Evolutionary conservation across 495 filamentous ascomycete species (phyloP), one percentile per base, ranked within the genome.

Genomic region (Darksidea phi): DNA sequence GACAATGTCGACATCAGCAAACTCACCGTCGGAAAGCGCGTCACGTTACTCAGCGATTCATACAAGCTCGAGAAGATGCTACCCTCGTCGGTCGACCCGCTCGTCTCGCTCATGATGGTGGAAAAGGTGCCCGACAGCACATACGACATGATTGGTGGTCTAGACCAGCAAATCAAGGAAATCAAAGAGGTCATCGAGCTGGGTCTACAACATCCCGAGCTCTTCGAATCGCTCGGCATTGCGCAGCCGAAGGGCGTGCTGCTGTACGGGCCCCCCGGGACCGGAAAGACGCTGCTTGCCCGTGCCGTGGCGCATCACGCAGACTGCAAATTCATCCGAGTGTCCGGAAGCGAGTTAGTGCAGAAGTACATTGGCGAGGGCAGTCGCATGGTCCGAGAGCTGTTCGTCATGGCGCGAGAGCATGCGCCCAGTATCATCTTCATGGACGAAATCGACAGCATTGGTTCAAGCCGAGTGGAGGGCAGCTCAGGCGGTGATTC

Each of bases 101-200:
- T 98, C 49, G 94, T 99, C 36, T 97, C 94, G n/a, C 90, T 99
- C 70, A 99, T 99, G 94, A 97, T 99, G 95, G 94, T 99, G 45
- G 94, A 99, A 75, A 99, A 99, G 78, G 94, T 99, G 24, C 94
- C 94, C 25, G 94, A 99, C 78, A 96, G 91, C 78, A 99, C 94
- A 71, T 99, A 99, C 79, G 94, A 99, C 78, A 99, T 99, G 94
- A 99, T 99, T 69, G 94, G 94, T 74, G 94, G 94, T 61, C 80
- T 99, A 47, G 95, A 97, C 68, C 95, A 99, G 72, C 94, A 99
- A 71, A 97, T 99, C 78, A 97, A 99, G 80, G 95, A 99, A 76
- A 99, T 99, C 80, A 99, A 99, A 78, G 94, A 99, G 74, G 94
- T 99, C 54, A 97, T 99, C 74, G 94, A 99, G 78, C 88, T 99